Base-by-base conservation (phyloP, 306 rosid species). In the Cicer cuneatum region DNA sequence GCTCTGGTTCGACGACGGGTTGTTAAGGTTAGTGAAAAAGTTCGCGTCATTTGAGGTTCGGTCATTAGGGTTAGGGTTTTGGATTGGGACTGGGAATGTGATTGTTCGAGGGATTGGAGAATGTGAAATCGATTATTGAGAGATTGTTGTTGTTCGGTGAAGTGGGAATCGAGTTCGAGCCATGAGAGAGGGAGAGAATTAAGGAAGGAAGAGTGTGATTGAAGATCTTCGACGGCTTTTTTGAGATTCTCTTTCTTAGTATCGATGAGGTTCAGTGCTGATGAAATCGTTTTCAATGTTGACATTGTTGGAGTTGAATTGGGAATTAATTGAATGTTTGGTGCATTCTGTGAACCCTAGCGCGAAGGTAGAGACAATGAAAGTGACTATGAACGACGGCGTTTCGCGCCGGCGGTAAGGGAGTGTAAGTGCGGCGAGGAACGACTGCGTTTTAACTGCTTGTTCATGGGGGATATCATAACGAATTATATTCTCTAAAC, bases 161-260 rank as follows among this genome's bases (percentile, higher is more conserved):
- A 87, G 80, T 90, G 85, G 8, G 85, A 80, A 35, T 90, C 98
- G 46, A 89, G 82, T 80, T 88, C 88, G 3, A 87, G 42, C 98
- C 94, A 88, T 24, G 86, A 38, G 65, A 90, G 83, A 69, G 84
- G 68, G 78, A 87, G 68, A 64, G 84, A 77, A 51, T 83, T 65
- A 80, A 86, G 76, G 53, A 88, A 65, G 14, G 89, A 62, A 40
- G 86, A 84, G 10, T 77, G 77, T 10, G 82, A 62, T 73, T 88
- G 87, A 11, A 92, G 93, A 40, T 87, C 94, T 7, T 89, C 88
- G 85, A 86, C 87, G 52, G 98, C 88, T 35, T 78, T 86, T 75
- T 83, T 87, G 61, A 93, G 89, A 54, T 77, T 79, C 60, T 83
- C 73, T 62, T 83, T 89, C 87, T 90, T 90, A 0, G 89, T 19